These are phyloP conservation scores for Fusarium succisae DNA, from an alignment of 2,329 filamentous ascomycete species.

Conservation along the genomic window DNA sequence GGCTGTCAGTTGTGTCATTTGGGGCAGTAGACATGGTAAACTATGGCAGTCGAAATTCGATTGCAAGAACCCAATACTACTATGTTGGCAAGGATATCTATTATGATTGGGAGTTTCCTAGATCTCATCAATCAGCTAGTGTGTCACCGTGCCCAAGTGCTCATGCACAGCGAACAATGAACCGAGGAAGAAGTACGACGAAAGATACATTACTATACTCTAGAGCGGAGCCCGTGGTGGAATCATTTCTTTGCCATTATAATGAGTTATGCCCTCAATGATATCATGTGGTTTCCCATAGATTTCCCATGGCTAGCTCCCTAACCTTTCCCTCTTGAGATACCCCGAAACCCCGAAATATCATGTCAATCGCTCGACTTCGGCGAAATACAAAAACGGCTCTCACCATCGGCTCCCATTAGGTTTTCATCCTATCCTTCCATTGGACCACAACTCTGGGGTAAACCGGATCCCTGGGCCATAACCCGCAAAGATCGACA, in stretches of 20 bases:
- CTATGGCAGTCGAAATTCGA: no score
- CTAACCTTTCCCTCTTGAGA: not conserved
- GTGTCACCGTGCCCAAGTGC: no score
- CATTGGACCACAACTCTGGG: conserved; percentile 17
- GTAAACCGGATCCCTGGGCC: conserved; percentile 12
- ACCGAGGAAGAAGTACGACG: no score
- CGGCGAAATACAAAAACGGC: conserved; percentile 2
- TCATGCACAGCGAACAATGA: no score
- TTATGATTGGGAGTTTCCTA: no score
- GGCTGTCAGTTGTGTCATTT: no score
- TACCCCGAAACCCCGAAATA: conserved; percentile 23
- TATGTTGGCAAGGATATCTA: no score
- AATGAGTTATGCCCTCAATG: not conserved
- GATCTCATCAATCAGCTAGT: no score
- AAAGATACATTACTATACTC: no score
- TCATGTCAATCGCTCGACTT: not conserved
- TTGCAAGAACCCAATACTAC: no score
- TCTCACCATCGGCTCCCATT: not conserved
- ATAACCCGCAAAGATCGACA: conserved; percentile 21
- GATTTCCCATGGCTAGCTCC: not conserved
- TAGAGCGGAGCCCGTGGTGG: not conserved
- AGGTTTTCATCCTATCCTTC: not conserved
- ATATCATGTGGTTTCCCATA: not conserved
- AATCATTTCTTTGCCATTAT: no score
- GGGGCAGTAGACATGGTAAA: no score